Evolutionary conservation across 2,329 filamentous ascomycete species (phyloP).

Genomic region (Xylariaceae sp.): DNA sequence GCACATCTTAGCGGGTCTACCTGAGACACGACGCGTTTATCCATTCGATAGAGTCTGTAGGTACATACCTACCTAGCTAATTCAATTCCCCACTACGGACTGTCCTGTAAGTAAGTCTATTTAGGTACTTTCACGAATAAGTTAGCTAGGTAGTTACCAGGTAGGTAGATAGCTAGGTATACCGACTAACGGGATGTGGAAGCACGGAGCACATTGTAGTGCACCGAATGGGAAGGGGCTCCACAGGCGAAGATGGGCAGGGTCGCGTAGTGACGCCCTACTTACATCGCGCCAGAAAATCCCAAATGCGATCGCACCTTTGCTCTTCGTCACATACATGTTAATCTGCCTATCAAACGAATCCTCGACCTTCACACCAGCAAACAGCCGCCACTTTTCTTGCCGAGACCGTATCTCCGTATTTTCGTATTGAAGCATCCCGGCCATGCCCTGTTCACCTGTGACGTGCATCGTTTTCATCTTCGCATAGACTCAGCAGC

Average conservation of each 20-base stretch:
- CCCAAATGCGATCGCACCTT: constrained; percentile 17
- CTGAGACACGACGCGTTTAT: no score
- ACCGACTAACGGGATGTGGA: background rate
- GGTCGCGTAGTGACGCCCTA: constrained; percentile 19
- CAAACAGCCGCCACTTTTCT: background rate
- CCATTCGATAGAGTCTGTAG: no score
- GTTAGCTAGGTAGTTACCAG: background rate
- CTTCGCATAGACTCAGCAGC: constrained; percentile 4
- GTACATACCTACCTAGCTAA: no score
- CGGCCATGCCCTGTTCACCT: constrained; percentile 10
- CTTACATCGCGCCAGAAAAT: constrained; percentile 19
- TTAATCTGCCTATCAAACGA: background rate
- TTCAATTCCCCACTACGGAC: no score
- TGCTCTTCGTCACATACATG: background rate
- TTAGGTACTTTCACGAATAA: background rate
- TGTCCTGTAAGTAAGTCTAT: no score
- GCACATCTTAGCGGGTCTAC: no score
- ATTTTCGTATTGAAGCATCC: background rate
- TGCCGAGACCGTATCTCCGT: background rate
- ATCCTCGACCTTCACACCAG: background rate
- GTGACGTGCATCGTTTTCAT: constrained; percentile 1
- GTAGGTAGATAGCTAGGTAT: background rate
- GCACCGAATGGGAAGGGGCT: constrained; percentile 1
- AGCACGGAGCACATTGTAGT: background rate
- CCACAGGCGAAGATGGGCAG: constrained; percentile 9